phyloP scores from a whole-genome alignment of 1,284 basidiomycete genomes.

The Paramarasmius palmivorus region DNA sequence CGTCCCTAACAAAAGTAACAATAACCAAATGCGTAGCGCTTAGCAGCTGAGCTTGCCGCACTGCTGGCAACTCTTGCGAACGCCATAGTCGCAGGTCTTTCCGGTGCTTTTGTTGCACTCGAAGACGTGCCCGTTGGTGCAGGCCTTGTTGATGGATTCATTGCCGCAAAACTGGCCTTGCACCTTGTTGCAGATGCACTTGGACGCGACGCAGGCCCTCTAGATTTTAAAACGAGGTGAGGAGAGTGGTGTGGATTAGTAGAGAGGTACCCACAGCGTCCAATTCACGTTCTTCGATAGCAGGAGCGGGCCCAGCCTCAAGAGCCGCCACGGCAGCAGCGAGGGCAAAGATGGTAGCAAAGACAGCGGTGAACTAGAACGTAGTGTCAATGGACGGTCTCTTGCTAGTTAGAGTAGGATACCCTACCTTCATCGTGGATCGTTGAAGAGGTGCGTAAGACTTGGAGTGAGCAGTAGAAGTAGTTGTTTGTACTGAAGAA shows the following conservation, averaged over 20 bases:
- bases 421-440: too few relatives aligned
- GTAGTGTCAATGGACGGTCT: not conserved
- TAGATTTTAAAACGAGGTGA: not conserved
- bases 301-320: not conserved
- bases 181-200: constrained; percentile 19
- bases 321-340: not conserved
- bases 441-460: too few relatives aligned
- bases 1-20: too few relatives aligned
- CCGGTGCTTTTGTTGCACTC: constrained; percentile 18
- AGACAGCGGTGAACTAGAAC: not conserved
- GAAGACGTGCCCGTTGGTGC: constrained; percentile 20
- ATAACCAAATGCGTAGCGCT: too few relatives aligned
- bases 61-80: constrained; percentile 15
- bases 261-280: not conserved
- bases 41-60: constrained; percentile 19
- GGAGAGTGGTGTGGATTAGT: too few relatives aligned
- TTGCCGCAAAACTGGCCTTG: constrained; percentile 21
- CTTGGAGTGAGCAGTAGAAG: too few relatives aligned
- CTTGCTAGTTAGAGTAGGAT: not conserved
- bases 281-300: not conserved
- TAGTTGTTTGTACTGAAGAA: too few relatives aligned
- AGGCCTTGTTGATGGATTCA: constrained; percentile 7
- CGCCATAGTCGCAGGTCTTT: constrained; percentile 19
- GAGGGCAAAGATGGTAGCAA: not conserved
- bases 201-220: constrained; percentile 17